phyloP scores from a whole-genome alignment of 2,329 filamentous ascomycete species.

The Trichoderma simmonsii region DNA sequence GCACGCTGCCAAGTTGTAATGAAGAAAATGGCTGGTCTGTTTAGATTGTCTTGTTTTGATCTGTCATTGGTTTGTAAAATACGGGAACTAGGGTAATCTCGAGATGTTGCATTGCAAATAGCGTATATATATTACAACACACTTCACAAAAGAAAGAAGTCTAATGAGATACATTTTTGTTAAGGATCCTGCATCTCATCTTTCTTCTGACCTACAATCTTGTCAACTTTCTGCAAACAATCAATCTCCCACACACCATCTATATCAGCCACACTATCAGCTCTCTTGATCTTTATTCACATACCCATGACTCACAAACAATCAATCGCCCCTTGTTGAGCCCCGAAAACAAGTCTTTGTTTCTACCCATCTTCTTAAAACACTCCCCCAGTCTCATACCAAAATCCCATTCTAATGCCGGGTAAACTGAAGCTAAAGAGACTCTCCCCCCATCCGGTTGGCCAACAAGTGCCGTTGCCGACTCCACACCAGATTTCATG shows the following conservation, averaged over 20 bases:
- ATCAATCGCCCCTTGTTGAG: background rate
- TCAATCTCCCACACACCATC: background rate
- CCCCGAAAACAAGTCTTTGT: background rate
- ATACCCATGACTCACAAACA: background rate
- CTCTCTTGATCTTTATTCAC: background rate
- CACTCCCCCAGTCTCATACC: background rate
- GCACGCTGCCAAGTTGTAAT: constrained; percentile 46
- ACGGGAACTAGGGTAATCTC: background rate
- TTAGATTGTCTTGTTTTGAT: background rate
- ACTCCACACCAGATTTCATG: constrained; percentile 9
- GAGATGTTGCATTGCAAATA: background rate
- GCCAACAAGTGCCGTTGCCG: constrained; percentile 1
- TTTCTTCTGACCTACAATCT: background rate
- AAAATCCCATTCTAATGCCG: background rate
- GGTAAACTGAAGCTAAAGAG: background rate
- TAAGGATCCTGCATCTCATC: background rate
- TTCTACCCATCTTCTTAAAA: background rate
- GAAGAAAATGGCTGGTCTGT: background rate
- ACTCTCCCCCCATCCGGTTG: background rate
- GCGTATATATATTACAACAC: background rate
- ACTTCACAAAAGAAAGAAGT: background rate
- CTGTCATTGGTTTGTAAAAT: background rate
- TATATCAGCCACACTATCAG: too few relatives aligned
- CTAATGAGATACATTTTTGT: background rate
- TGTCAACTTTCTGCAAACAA: too few relatives aligned